Evolutionary conservation across 768 basidiomycete genomes (phyloP).

Genomic region (Tylopilus felleus): DNA sequence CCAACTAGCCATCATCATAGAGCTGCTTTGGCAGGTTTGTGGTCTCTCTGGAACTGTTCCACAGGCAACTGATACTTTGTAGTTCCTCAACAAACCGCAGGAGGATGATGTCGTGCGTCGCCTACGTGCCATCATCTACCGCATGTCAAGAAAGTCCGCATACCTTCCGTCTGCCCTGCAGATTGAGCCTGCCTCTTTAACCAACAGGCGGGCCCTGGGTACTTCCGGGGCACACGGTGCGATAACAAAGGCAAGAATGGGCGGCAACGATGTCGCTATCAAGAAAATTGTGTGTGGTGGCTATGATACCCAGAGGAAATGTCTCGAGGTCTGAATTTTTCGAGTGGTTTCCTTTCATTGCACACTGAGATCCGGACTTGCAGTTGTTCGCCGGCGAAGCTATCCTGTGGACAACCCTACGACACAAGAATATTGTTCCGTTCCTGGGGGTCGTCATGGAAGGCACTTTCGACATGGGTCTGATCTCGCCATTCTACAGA

Average conservation of each 20-base stretch:
- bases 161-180: slow-evolving; percentile 20
- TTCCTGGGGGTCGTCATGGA: slow-evolving; percentile 21
- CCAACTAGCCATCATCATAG: slow-evolving; percentile 8
- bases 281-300: slow-evolving; percentile 20
- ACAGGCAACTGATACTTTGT: background rate
- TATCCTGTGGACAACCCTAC: slow-evolving; percentile 25
- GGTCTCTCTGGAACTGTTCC: background rate
- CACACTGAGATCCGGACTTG: background rate
- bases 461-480: slow-evolving; percentile 9
- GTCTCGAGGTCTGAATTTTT: slow-evolving; percentile 13
- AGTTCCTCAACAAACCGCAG: slow-evolving; percentile 13
- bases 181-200: slow-evolving; percentile 6
- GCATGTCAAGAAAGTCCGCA: slow-evolving; percentile 29
- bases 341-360: background rate
- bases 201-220: background rate
- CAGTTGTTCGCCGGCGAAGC: slow-evolving; percentile 28
- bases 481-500: slow-evolving; percentile 24
- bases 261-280: slow-evolving; percentile 20
- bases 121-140: slow-evolving; percentile 22
- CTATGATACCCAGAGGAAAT: background rate
- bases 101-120: slow-evolving; percentile 1
- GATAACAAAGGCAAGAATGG: slow-evolving; percentile 17
- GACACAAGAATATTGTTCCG: slow-evolving; percentile 27
- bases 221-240: slow-evolving; percentile 19
- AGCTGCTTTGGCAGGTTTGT: slow-evolving; percentile 23